Base-by-base conservation (phyloP, 768 basidiomycete genomes). In the Tylopilus rubrobrunneus region DNA sequence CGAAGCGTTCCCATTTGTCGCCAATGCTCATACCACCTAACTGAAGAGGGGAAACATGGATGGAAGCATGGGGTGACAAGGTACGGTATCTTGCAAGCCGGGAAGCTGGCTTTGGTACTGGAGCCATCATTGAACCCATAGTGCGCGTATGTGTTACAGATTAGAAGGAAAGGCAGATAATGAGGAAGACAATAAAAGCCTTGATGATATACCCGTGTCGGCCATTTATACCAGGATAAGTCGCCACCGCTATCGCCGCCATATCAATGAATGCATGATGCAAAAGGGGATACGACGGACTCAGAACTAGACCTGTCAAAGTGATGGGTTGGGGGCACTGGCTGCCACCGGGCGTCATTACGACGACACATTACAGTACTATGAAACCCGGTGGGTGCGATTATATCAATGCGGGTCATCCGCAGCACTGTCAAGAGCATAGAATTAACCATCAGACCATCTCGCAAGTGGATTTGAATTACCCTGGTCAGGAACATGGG, bases 11-110 rank as follows among this genome's bases (percentile, higher is more conserved):
- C 74, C 75, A 74, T 28, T 70, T 64, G 46, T 76, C 72, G 6
- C 76, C 76, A 37, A 78, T 74, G 59, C 68, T 76, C 73, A 71
- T 71, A 1, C 67, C 77, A 21, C 78, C 78, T 1, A 79, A 67
- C 37, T 67, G 67, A 7, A 78, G 56, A 1, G 75, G 76, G 0
- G 77, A 79, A 12, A 77, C 76, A 49, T 72, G 71, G 4, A 77
- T 65, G 0, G 73, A 71, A 23, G 74, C 73, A 39, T 52, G 48
- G 4, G 75, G 68, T 0, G 72, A 72, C n/a, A 78, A 61, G 7
- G 59, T 50, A 2, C 73, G 70, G 41, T 75, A 73, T 14, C 63
- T 62, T 11, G 69, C 71, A 17, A 74, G 62, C 6, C 59, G 60
- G 0, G 65, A 67, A 9, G 52, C 25, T 4, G 73, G 73, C 17